phyloP scores from a whole-genome alignment of 768 basidiomycete species.

The Mycena metata region DNA sequence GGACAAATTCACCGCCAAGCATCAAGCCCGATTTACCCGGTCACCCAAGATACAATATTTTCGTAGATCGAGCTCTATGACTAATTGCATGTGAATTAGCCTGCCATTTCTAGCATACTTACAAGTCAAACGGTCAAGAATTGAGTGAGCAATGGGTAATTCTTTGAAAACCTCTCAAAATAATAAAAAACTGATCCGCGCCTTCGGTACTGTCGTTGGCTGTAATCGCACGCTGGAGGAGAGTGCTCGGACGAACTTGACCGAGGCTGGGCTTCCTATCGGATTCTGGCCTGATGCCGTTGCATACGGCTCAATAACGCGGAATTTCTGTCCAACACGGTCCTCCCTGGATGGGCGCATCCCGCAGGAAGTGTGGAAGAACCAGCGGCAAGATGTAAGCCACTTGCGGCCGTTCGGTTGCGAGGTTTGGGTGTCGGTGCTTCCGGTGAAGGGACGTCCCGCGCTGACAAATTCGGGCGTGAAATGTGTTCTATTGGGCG shows the following conservation, averaged over 20 bases:
- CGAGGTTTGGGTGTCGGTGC: background rate
- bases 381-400: background rate
- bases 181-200: too few relatives aligned
- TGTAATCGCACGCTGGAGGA: slow-evolving; percentile 44
- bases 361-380: slow-evolving; percentile 10
- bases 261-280: background rate
- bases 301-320: background rate
- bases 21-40: too few relatives aligned
- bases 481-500: slow-evolving; percentile 9
- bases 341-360: slow-evolving; percentile 15
- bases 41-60: too few relatives aligned
- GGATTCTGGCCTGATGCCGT: slow-evolving; percentile 10
- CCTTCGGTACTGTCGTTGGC: too few relatives aligned
- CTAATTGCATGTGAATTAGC: too few relatives aligned
- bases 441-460: slow-evolving; percentile 1
- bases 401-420: slow-evolving; percentile 14
- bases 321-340: slow-evolving; percentile 5
- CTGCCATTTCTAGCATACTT: too few relatives aligned
- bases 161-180: too few relatives aligned
- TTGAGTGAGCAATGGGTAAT: too few relatives aligned
- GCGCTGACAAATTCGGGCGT: background rate
- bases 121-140: too few relatives aligned
- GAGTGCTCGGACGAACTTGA: background rate
- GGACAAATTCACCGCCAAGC: too few relatives aligned
- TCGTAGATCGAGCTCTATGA: too few relatives aligned